Evolutionary conservation across 345 rosid genomes (phyloP).

Genomic region (Eucalyptus tenuipes): DNA sequence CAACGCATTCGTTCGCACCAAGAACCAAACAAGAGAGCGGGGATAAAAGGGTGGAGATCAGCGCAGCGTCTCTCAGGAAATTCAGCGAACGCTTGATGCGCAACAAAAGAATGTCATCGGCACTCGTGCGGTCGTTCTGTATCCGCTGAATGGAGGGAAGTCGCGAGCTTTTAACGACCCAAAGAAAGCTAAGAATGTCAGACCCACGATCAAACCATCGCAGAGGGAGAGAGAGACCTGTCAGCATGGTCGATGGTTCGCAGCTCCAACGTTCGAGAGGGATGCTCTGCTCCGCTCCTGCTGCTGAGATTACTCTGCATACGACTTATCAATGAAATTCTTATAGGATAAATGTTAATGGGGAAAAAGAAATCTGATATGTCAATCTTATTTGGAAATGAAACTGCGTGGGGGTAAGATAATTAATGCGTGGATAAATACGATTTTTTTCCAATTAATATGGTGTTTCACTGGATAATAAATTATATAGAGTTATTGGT

Average conservation of each 20-base stretch:
- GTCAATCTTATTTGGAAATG: not conserved
- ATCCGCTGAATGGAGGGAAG: not conserved
- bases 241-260: not conserved
- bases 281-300: not conserved
- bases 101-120: not conserved
- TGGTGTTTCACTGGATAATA: not conserved
- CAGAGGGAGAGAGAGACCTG: not conserved
- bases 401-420: not conserved
- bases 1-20: not conserved
- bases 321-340: not conserved
- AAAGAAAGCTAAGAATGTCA: not conserved
- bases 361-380: not conserved
- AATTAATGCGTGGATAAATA: not conserved
- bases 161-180: not conserved
- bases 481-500: not conserved
- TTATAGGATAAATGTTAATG: not conserved
- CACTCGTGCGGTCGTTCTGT: not conserved
- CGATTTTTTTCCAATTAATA: not conserved
- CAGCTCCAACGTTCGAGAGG: not conserved
- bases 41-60: not conserved
- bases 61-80: constrained; percentile 1
- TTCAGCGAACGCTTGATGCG: constrained; percentile 9
- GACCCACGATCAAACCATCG: not conserved
- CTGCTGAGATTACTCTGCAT: not conserved
- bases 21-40: not conserved